These are phyloP conservation scores for Aspergillus novoparasiticus DNA, from an alignment of 2,329 filamentous ascomycete genomes.

Conservation along the genomic window DNA sequence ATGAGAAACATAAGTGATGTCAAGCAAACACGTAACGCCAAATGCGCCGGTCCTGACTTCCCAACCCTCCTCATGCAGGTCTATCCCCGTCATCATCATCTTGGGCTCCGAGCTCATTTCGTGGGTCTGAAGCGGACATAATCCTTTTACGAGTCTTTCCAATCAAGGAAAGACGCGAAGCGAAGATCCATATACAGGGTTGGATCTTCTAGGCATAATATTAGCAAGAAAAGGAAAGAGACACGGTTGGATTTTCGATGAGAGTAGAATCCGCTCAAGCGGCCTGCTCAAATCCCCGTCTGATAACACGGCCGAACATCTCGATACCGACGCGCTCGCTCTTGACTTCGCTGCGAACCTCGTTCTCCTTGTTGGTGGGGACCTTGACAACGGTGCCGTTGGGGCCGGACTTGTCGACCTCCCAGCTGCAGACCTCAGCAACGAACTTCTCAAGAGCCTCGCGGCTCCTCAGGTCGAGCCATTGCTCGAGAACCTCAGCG, in stretches of 20 bases:
- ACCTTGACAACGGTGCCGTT: constrained; percentile 63
- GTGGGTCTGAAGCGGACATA: constrained; percentile 10
- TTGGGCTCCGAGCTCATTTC: constrained; percentile 20
- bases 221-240: constrained; percentile 18
- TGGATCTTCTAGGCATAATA: constrained; percentile 14
- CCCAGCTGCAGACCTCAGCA: constrained; percentile 84
- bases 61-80: constrained; percentile 24
- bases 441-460: constrained; percentile 76
- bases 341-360: constrained; percentile 93
- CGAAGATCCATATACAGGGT: constrained; percentile 5
- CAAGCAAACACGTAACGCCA: constrained; percentile 30
- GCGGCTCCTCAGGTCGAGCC: constrained; percentile 69
- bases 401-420: constrained; percentile 60
- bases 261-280: constrained; percentile 48
- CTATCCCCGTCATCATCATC: constrained; percentile 25
- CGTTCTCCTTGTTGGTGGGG: constrained; percentile 93
- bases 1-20: constrained; percentile 23
- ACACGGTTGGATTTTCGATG: not conserved
- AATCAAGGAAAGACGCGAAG: constrained; percentile 4
- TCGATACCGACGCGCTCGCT: constrained; percentile 78
- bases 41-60: constrained; percentile 30
- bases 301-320: constrained; percentile 66
- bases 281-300: constrained; percentile 83
- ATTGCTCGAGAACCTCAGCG: constrained; percentile 68
- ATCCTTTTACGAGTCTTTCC: constrained; percentile 12